phyloP scores from a whole-genome alignment of 768 basidiomycete species.

The Nidularia sp. region DNA sequence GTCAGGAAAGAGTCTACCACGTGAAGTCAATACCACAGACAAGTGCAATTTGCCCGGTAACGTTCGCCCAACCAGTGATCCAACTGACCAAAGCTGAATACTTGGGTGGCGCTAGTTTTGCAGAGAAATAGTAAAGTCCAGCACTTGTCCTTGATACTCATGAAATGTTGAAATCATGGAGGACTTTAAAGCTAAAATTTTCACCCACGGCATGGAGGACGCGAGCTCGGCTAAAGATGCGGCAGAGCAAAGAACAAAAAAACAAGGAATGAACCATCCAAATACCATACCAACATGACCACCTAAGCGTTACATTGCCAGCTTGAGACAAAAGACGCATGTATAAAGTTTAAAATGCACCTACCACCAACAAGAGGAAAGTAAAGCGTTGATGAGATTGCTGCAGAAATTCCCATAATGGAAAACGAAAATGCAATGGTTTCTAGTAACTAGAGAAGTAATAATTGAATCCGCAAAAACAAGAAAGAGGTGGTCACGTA shows the following conservation, averaged over 20 bases:
- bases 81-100: constrained; percentile 62
- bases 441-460: constrained; percentile 34
- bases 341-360: too few relatives aligned
- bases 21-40: constrained; percentile 63
- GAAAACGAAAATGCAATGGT: constrained; percentile 54
- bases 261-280: constrained; percentile 57
- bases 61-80: constrained; percentile 42
- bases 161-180: too few relatives aligned
- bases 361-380: constrained; percentile 34
- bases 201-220: constrained; percentile 48
- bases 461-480: not conserved
- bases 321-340: too few relatives aligned
- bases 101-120: constrained; percentile 62
- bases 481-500: constrained; percentile 16
- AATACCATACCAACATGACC: constrained; percentile 66
- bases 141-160: constrained; percentile 47
- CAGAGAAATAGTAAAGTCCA: constrained; percentile 76
- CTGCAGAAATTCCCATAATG: constrained; percentile 58
- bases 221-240: constrained; percentile 53
- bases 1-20: constrained; percentile 16
- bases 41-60: constrained; percentile 51
- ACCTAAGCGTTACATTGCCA: constrained; percentile 25
- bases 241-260: constrained; percentile 55
- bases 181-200: too few relatives aligned
- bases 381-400: constrained; percentile 48